phyloP scores from a whole-genome alignment of 2,329 filamentous ascomycete genomes.

The Aspergillus sergii region DNA sequence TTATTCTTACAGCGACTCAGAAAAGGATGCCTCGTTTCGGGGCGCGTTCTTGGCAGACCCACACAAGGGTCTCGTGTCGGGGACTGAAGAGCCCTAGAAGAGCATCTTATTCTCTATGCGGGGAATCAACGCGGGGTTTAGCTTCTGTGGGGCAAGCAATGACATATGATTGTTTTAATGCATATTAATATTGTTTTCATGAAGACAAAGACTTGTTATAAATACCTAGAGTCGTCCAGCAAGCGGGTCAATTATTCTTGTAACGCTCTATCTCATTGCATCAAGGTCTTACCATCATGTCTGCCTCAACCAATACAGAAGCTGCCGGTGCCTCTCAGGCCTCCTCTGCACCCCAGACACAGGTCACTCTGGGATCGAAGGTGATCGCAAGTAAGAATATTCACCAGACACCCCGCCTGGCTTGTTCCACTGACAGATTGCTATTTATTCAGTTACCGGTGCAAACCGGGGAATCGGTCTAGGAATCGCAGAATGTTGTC shows the following conservation, averaged over 20 bases:
- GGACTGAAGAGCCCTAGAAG: background rate
- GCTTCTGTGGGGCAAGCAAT: background rate
- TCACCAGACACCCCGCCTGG: no score
- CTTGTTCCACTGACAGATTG: background rate
- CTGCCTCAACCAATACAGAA: background rate
- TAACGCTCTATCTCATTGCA: background rate
- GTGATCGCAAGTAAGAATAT: conserved; percentile 36
- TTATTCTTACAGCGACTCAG: background rate
- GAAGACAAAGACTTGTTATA: background rate
- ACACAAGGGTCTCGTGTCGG: background rate
- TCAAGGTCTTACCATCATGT: background rate
- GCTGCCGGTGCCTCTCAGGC: background rate
- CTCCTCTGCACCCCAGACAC: conserved; percentile 24
- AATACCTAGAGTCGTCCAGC: background rate
- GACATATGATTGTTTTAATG: background rate
- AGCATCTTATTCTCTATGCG: background rate
- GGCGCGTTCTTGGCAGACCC: background rate
- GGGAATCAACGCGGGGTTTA: background rate
- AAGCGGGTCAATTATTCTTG: background rate
- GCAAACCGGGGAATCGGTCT: conserved; percentile 48
- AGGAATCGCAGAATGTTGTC: conserved; percentile 52
- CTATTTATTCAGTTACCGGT: conserved; percentile 33
- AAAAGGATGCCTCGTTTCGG: background rate
- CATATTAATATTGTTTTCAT: background rate
- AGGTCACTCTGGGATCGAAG: conserved; percentile 32